Base-by-base conservation (phyloP, 352 stramenopile species). In the Phytophthora boehmeriae region DNA sequence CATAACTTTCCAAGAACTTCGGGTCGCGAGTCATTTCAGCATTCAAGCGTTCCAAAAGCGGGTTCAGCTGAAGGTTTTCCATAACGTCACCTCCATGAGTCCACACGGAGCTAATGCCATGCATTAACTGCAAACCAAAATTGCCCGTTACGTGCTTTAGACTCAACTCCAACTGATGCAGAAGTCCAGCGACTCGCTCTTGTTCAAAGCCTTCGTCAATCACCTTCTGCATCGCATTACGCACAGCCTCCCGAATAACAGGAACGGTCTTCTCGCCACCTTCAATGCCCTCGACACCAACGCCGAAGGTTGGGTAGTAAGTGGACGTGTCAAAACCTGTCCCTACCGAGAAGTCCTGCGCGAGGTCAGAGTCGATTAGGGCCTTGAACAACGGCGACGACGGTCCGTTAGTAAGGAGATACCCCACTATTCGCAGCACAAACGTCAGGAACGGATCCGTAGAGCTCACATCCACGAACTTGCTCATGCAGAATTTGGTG, bases 61-160 rank as follows among this genome's bases (percentile, higher is more conserved):
- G 79, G 50, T 95, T 91, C 35, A 95, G 59, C 54, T 88, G 70
- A 1, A 95, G 58, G 57, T 86, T 88, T 28, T 78, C 61, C 22
- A 92, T 67, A 3, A 90, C 19, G 42, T 93, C 82, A 8, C 86
- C 84, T 16, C 71, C 65, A 59, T 95, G 84, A 4, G 75, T 72
- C 86, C 86, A 95, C 22, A 84, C 73, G 9, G 78, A 89, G 58
- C 79, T 89, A 9, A 83, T 64, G 1, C 75, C 81, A 48, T 91
- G 84, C 80, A 95, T 83, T 16, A 93, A 58, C 17, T 85, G 83
- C 54, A 95, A 64, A 0, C 86, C 86, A 75, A 95, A 95, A 53
- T 93, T 91, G 44, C 82, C 80, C 0, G 86, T 80, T 23, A 95
- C 84, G 59, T 95, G 84, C 57, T 95, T 95, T n/a, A 88, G 67